These are phyloP conservation scores for Aspergillus hortae DNA, from an alignment of 2,329 filamentous ascomycete genomes.

Conservation along the genomic window DNA sequence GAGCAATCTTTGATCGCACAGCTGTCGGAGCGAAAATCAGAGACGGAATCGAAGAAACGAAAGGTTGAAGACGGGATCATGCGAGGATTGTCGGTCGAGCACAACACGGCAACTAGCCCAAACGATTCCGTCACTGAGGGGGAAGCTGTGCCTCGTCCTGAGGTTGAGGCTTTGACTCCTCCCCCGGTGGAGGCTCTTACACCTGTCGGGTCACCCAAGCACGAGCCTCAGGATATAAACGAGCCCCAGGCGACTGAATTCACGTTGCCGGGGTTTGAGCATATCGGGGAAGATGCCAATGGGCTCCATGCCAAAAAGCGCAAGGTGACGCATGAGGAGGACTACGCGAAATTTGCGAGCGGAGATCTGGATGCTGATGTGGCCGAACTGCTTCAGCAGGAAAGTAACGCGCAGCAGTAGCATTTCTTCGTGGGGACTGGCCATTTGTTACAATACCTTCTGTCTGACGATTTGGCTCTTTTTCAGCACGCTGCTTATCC, in stretches of 20 bases:
- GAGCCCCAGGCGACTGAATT: conserved; percentile 15
- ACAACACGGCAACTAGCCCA: conserved; percentile 47
- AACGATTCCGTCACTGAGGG: conserved; percentile 27
- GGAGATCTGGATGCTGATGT: conserved; percentile 61
- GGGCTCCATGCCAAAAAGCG: conserved; percentile 44
- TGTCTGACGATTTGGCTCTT: too few relatives aligned
- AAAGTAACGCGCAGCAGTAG: conserved; percentile 25
- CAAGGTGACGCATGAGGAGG: conserved; percentile 45
- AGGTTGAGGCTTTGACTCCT: conserved; percentile 85
- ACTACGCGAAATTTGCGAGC: conserved; percentile 45
- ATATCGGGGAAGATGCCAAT: conserved; percentile 23
- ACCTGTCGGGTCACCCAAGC: conserved; percentile 48
- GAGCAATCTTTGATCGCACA: conserved; percentile 67
- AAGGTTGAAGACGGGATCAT: conserved; percentile 92
- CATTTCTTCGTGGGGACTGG: too few relatives aligned
- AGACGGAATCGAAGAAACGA: conserved; percentile 77
- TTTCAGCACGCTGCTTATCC: background rate
- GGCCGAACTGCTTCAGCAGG: conserved; percentile 54
- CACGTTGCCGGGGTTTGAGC: conserved; percentile 18
- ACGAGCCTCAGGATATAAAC: conserved; percentile 28
- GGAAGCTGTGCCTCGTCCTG: conserved; percentile 56
- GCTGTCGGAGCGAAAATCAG: conserved; percentile 62
- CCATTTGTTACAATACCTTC: too few relatives aligned
- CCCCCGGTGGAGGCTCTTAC: conserved; percentile 59
- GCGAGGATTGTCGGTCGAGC: conserved; percentile 67